phyloP scores from a whole-genome alignment of 2,329 filamentous ascomycete species.

The Cordyceps militaris region DNA sequence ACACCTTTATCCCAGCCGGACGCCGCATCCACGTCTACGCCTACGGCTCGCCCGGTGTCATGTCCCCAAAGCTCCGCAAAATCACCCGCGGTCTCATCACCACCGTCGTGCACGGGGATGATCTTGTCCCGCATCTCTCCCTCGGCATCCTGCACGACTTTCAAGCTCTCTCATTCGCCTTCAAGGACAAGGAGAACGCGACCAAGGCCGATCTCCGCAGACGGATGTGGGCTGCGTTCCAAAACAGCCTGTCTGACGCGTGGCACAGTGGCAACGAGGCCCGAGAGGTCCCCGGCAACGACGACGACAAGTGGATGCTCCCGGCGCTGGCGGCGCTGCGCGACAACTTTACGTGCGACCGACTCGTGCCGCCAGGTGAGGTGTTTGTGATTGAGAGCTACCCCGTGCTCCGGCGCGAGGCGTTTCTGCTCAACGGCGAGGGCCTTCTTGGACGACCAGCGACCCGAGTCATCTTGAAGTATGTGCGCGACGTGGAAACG shows the following conservation, averaged over 20 bases:
- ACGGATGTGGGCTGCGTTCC: conserved; percentile 59
- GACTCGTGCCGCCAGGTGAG: conserved; percentile 68
- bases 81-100: conserved; percentile 70
- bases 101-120: conserved; percentile 64
- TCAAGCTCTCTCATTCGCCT: conserved; percentile 62
- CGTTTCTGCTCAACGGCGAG: conserved; percentile 43
- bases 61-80: conserved; percentile 62
- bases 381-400: conserved; percentile 67
- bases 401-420: conserved; percentile 59
- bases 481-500: conserved; percentile 63
- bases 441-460: conserved; percentile 57
- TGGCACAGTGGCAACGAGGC: conserved; percentile 43
- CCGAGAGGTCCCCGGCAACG: conserved; percentile 31
- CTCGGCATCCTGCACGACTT: conserved; percentile 69
- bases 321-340: conserved; percentile 59
- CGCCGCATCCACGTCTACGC: conserved; percentile 73
- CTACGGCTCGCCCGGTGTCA: conserved; percentile 66
- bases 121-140: conserved; percentile 67
- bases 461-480: conserved; percentile 60
- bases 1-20: conserved; percentile 53
- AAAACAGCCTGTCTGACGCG: conserved; percentile 52
- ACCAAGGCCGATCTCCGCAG: conserved; percentile 60
- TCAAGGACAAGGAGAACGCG: conserved; percentile 63
- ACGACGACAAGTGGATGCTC: conserved; percentile 64
- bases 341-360: conserved; percentile 59